These are phyloP conservation scores for Sarocladium oryzae DNA, from an alignment of 2,329 filamentous ascomycete species.

Conservation along the genomic window DNA sequence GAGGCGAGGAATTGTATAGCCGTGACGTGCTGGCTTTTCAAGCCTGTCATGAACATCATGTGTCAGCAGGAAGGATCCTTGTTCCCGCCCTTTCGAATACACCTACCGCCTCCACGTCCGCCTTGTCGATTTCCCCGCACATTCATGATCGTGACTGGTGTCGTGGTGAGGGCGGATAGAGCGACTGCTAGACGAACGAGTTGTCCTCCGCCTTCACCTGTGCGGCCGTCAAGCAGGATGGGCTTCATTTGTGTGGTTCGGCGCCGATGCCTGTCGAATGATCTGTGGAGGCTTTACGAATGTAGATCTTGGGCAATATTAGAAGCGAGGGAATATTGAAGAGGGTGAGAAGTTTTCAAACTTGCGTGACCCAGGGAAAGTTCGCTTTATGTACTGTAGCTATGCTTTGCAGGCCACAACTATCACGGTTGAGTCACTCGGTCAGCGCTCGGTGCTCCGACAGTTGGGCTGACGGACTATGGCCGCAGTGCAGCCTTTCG, in stretches of 20 bases:
- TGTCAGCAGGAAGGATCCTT: neutral
- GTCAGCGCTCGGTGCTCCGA: conserved; percentile 1
- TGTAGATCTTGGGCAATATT: too few relatives aligned
- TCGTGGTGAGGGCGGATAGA: conserved; percentile 48
- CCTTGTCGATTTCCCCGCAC: conserved; percentile 46
- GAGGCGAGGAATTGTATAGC: conserved; percentile 48
- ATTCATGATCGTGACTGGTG: conserved; percentile 45
- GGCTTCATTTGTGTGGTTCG: conserved; percentile 18
- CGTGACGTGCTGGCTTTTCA: conserved; percentile 55
- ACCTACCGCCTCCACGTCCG: conserved; percentile 2
- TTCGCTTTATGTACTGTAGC: neutral
- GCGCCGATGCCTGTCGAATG: neutral
- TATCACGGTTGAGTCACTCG: conserved; percentile 2
- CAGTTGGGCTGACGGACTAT: too few relatives aligned
- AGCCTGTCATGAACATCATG: conserved; percentile 29
- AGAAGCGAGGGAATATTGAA: too few relatives aligned
- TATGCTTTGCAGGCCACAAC: neutral
- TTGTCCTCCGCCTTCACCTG: conserved; percentile 57
- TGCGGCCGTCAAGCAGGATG: conserved; percentile 48
- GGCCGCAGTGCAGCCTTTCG: too few relatives aligned
- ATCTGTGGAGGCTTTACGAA: too few relatives aligned
- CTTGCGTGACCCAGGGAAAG: too few relatives aligned
- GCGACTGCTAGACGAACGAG: conserved; percentile 50
- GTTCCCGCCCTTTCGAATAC: neutral
- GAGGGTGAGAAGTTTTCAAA: too few relatives aligned